phyloP scores from a whole-genome alignment of 2,329 filamentous ascomycete genomes.

The Pestalotiopsis sp. region DNA sequence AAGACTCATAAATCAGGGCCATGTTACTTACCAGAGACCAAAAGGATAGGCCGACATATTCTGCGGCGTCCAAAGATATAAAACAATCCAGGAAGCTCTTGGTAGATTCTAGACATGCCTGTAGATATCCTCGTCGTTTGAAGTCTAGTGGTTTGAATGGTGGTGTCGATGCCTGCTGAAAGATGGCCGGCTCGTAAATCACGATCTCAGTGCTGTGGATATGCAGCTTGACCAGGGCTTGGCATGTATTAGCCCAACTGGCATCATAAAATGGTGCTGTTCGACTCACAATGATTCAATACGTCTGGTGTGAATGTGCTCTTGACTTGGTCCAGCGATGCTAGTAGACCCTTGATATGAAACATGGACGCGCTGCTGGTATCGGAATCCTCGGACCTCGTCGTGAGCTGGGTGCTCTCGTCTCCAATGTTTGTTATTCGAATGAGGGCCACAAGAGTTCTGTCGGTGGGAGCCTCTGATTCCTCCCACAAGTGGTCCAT shows the following conservation, averaged over 20 bases:
- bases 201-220: conserved; percentile 36
- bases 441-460: conserved; percentile 41
- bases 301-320: conserved; percentile 24
- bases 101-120: conserved; percentile 23
- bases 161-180: conserved; percentile 14
- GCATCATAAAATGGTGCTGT: rapidly evolving
- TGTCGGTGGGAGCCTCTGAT: conserved; percentile 51
- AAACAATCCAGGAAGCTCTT: conserved; percentile 25
- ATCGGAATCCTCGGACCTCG: conserved; percentile 20
- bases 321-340: conserved; percentile 26
- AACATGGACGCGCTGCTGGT: conserved; percentile 19
- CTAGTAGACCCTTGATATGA: conserved; percentile 30
- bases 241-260: too few species aligned
- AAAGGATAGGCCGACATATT: conserved; percentile 24
- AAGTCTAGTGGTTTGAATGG: conserved; percentile 13
- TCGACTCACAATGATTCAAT: conserved; percentile 29
- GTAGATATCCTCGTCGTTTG: conserved; percentile 23
- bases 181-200: conserved; percentile 38
- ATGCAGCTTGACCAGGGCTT: conserved; percentile 37
- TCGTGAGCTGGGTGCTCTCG: conserved; percentile 22
- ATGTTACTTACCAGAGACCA: conserved; percentile 13
- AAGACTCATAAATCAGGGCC: not conserved
- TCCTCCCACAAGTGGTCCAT: conserved; percentile 46
- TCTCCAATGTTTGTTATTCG: conserved; percentile 25
- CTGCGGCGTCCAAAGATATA: conserved; percentile 19